Base-by-base conservation (phyloP, 2,329 filamentous ascomycete genomes). In the Tolypocladium inflatum region DNA sequence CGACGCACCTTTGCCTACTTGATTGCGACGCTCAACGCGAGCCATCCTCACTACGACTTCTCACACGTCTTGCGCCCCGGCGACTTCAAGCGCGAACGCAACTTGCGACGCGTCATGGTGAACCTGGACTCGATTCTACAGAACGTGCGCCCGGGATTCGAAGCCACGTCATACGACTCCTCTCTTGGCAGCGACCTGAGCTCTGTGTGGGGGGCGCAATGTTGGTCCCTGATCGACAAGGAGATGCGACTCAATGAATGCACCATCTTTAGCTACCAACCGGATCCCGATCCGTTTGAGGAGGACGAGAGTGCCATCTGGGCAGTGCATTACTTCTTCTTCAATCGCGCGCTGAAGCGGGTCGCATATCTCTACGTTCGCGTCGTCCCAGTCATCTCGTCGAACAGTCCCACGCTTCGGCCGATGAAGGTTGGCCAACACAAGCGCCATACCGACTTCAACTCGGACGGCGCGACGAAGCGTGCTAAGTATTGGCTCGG, bases 251-350 rank as follows among this genome's bases (percentile, higher is more conserved):
- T 97, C 50, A 87, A 89, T 64, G 88, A 95, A 64, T 99, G 94
- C 75, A 88, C 87, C 58, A 85, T 93, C 61, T 97, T 96, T 72
- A 89, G 88, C 58, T 99, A 96, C 75, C 84, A 88, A 55, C 94
- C 94, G 0, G 87, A 91, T 45, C 90, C 92, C 61, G 92, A 96
- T 68, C 91, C 91, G 0, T 96, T 95, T 66, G 88, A 92, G 65
- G 91, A 91, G 62, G 92, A 96, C 61, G 91, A 97, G 68, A 90
- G 90, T 61, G 88, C 92, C 11, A 92, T 99, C 62, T 99, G 93
- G 93, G 91, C 90, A 55, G 81, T 92, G 62, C 92, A 97, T 72
- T 97, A 96, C 74, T 96, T 99, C 78, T 96, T 97, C 73, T 97
- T 97, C 81, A 97, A 96, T 78, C 93, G 93, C 67, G 80, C 86